Base-by-base conservation (phyloP, 2,329 filamentous ascomycete species). In the Colletotrichum sp. region DNA sequence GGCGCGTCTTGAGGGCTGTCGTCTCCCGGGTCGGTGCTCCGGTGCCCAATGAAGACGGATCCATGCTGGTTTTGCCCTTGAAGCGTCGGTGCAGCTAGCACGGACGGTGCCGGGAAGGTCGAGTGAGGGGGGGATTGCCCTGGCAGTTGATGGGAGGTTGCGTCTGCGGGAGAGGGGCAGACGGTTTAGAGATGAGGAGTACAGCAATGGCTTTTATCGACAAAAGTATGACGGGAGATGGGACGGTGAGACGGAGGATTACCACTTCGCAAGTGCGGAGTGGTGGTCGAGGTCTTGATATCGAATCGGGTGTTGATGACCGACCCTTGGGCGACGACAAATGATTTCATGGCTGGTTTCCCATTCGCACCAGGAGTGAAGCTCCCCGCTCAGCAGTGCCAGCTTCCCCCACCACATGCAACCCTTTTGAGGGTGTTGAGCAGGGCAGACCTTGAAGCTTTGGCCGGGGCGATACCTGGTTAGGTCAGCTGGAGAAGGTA, bases 351-450 rank as follows among this genome's bases (percentile, higher is more conserved):
- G 56, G 73, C 55, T 28, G 56, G 34, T 43, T 66, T 71, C 52
- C 61, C 18, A 66, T 75, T 75, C 60, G 71, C 52, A 32, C 48
- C 30, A 27, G 39, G 32, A 30, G 58, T 61, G 69, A 75, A 72
- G 73, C 69, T 75, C 36, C 69, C 72, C 36, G 36, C 61, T 43
- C 43, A 48, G 43, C 43, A 48, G 43, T 48, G 43, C 67, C 58
- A 71, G 66, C 69, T 36, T 66, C 55, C 73, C 70, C 73, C 69
- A 75, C 73, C 64, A 75, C 69, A 68, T 72, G 64, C 64, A 73
- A 75, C 64, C 69, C 69, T 58, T 58, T 68, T 60, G 62, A 32
- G 55, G 64, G 18, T 48, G 58, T 65, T 48, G 32, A 73, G 56
- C 73, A 73, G 73, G 73, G 70, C 55, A 62, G 43, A 58, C 73